Percentiles rank a stretch among this genome's conserved stretches.
These are phyloP conservation scores for Beauveria rudraprayagi DNA, from an alignment of 2,329 filamentous ascomycete genomes.

Conservation along the genomic window DNA sequence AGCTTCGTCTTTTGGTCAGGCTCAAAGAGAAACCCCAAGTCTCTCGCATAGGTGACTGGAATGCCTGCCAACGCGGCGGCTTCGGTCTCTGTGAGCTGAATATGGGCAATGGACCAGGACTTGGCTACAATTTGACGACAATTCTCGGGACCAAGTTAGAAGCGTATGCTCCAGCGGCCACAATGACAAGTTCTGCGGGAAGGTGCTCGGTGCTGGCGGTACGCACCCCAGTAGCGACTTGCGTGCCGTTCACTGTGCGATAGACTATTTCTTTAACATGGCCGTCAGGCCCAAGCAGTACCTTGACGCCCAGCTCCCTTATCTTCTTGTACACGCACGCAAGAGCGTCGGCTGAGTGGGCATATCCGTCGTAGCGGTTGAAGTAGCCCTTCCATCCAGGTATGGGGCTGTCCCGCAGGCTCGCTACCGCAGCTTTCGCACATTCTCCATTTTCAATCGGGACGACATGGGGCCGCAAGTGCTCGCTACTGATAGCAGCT, in stretches of 20 bases:
- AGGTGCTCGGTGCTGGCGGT: slow-evolving; percentile 19
- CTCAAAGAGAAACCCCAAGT: slow-evolving; percentile 59
- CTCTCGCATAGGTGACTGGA: slow-evolving; percentile 52
- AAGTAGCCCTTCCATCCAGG: slow-evolving; percentile 49
- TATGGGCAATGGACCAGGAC: slow-evolving; percentile 51
- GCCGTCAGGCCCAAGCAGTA: slow-evolving; percentile 23
- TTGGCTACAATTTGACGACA: slow-evolving; percentile 43
- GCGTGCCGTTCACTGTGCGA: slow-evolving; percentile 11
- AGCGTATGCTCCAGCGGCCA: slow-evolving; percentile 43
- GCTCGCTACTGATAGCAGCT: slow-evolving; percentile 26
- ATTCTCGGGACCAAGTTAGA: slow-evolving; percentile 39
- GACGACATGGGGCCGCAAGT: slow-evolving; percentile 31
- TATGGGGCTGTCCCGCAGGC: slow-evolving; percentile 40
- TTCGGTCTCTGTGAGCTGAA: slow-evolving; percentile 48
- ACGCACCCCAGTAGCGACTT: slow-evolving; percentile 18
- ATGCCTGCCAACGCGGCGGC: slow-evolving; percentile 45
- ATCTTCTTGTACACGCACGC: slow-evolving; percentile 36
- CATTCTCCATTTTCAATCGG: slow-evolving; percentile 22
- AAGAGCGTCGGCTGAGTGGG: slow-evolving; percentile 45
- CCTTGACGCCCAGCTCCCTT: slow-evolving; percentile 30
- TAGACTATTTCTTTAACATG: slow-evolving; percentile 19
- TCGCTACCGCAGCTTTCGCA: slow-evolving; percentile 27
- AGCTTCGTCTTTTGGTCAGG: slow-evolving; percentile 50
- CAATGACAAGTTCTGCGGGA: slow-evolving; percentile 34
- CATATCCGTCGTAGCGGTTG: slow-evolving; percentile 49